Conservation (phyloP, 2,329 filamentous ascomycete genomes). For the Sporothrix mexicana region DNA sequence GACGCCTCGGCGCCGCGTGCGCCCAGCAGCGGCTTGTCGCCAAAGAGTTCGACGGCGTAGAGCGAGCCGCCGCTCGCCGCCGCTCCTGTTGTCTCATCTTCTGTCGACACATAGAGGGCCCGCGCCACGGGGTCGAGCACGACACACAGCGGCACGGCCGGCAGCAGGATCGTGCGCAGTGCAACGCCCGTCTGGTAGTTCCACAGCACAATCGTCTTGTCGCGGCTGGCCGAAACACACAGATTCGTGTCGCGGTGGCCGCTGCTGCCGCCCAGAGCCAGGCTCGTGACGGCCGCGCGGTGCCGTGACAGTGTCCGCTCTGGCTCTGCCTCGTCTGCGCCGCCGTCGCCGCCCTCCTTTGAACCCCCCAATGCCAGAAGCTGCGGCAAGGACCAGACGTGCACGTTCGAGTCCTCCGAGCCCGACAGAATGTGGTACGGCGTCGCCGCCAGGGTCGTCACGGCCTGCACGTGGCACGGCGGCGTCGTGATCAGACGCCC, state of each 20-base stretch:
- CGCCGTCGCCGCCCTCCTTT: constrained; percentile 25
- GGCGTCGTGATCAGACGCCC: constrained; percentile 78
- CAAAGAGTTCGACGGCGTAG: constrained; percentile 76
- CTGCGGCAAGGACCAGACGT: constrained; percentile 84
- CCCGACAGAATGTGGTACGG: constrained; percentile 77
- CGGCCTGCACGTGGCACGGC: constrained; percentile 77
- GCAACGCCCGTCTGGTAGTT: constrained; percentile 81
- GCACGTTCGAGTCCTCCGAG: constrained; percentile 85
- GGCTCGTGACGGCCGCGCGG: constrained; percentile 71
- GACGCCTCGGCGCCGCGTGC: constrained; percentile 58
- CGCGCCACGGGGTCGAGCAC: constrained; percentile 82
- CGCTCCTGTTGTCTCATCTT: constrained; percentile 63
- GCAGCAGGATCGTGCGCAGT: constrained; percentile 81
- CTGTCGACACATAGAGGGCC: constrained; percentile 79
- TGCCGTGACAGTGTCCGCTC: constrained; percentile 79
- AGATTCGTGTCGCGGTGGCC: constrained; percentile 72
- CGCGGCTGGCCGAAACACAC: constrained; percentile 80
- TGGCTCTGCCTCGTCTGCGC: constrained; percentile 63
- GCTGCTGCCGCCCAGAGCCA: constrained; percentile 68
- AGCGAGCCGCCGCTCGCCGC: constrained; percentile 46
- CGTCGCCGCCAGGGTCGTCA: constrained; percentile 76
- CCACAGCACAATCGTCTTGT: constrained; percentile 92
- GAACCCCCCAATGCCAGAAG: constrained; percentile 63
- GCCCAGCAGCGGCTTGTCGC: constrained; percentile 61
- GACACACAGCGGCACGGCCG: constrained; percentile 72